A percentile compares a stretch with the other conserved stretches of the same genome.
Evolutionary conservation across 768 basidiomycete species (phyloP).

Genomic region (Hemileccinum impolitum): DNA sequence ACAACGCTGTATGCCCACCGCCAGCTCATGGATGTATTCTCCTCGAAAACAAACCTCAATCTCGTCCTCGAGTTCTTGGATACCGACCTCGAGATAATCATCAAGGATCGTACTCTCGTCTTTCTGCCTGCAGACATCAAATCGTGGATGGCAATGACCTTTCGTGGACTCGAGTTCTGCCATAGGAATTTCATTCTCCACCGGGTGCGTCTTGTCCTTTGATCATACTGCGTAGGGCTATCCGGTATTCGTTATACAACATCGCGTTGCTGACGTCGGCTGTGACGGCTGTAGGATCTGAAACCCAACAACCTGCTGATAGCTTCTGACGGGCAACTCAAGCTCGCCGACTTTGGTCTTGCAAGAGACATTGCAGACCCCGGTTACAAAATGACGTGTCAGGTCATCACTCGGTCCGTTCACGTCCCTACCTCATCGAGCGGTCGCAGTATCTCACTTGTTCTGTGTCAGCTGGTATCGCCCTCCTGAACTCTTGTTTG

Average conservation of each 20-base stretch:
- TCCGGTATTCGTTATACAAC: slow-evolving; percentile 1
- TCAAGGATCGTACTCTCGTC: slow-evolving; percentile 88
- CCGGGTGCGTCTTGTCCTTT: slow-evolving; percentile 54
- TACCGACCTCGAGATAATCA: slow-evolving; percentile 94
- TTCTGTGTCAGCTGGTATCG: slow-evolving; percentile 86
- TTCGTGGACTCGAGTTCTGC: slow-evolving; percentile 97
- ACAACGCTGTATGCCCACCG: background rate
- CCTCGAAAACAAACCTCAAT: slow-evolving; percentile 93
- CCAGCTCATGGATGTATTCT: slow-evolving; percentile 95
- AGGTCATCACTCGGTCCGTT: slow-evolving; percentile 91
- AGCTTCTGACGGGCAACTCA: slow-evolving; percentile 84
- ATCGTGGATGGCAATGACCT: slow-evolving; percentile 98
- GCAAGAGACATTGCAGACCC: slow-evolving; percentile 96
- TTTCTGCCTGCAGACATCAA: slow-evolving; percentile 97
- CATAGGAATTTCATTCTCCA: slow-evolving; percentile 93
- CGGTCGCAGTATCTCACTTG: background rate
- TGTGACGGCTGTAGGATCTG: slow-evolving; percentile 63
- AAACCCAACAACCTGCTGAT: slow-evolving; percentile 99
- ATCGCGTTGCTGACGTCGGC: slow-evolving; percentile 11
- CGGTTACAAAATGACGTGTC: slow-evolving; percentile 94
- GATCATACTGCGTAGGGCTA: slow-evolving; percentile 10
- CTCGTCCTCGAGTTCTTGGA: slow-evolving; percentile 96
- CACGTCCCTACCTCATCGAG: slow-evolving; percentile 1
- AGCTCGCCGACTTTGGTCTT: slow-evolving; percentile 98
- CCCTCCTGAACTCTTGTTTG: slow-evolving; percentile 92